Base-by-base conservation (phyloP, 345 rosid genomes). In the Hypericum perforatum region DNA sequence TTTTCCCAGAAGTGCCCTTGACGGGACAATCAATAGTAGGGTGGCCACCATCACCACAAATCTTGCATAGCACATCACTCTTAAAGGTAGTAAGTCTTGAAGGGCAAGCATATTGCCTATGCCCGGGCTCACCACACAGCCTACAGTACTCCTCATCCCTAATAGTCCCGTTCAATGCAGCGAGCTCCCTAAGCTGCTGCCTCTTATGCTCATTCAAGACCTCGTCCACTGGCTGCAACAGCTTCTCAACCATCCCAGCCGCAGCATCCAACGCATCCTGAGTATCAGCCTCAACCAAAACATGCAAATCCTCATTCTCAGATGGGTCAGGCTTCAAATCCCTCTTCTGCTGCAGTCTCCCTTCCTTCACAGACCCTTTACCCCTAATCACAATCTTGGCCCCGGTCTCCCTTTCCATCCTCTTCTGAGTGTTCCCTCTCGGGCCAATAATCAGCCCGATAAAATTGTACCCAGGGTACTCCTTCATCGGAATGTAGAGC, bases 21-120 rank as follows among this genome's bases (percentile, higher is more conserved):
- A 89, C 76, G 1, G 95, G 99, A 60, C 99, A 94, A 75, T 94
- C 97, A 49, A 89, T 94, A 0, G 97, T 94, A 6, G 99, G 99
- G 54, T 94, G 99, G 47, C 99, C 97, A 62, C 88, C 95, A 75
- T 94, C 99, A 73, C 97, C 86, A 57, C 99, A 89, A n/a, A 86
- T 89, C 82, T 89, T 89, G 64, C 99, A 89, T 56, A 84, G 95
- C 52, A 94, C 99, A 66, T 78, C 99, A 69, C 97, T 86, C 62
- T 94, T 89, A 63, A 92, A 94, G n/a, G 97, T 89, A 12, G 85
- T 80, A 7, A 79, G 70, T 37, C 97, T 94, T 5, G 98, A 85
- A 13, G 98, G 95, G 57, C 97, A 89, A 0, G 91, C 94, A 57
- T 78, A 88, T 39, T 92, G 98, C 62, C 86, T 67, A 47, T 92